A percentile compares a stretch with the other conserved stretches of the same genome.
phyloP scores from a whole-genome alignment of 352 stramenopile genomes.

The Thraustochytrium striatum region DNA sequence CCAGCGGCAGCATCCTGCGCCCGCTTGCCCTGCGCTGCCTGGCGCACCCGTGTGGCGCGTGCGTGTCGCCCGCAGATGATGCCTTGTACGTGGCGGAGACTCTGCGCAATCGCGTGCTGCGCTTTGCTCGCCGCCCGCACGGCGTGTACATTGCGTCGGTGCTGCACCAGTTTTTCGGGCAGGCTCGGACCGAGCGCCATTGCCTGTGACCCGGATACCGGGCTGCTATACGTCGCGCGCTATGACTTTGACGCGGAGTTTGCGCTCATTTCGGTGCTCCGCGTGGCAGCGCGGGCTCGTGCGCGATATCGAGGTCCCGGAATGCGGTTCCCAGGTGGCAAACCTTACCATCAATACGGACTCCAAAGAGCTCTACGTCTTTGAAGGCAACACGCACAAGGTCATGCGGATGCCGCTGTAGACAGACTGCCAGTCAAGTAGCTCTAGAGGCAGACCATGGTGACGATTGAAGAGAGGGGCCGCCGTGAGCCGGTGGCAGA shows the following conservation, averaged over 20 bases:
- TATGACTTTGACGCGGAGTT: constrained; percentile 66
- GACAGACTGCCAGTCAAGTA: too few species aligned
- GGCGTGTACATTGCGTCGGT: constrained; percentile 71
- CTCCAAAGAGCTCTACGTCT: constrained; percentile 17
- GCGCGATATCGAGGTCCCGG: constrained; percentile 31
- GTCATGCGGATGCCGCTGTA: too few species aligned
- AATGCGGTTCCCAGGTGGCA: neutral
- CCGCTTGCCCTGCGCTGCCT: constrained; percentile 68
- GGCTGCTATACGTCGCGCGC: constrained; percentile 69
- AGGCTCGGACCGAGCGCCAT: constrained; percentile 71
- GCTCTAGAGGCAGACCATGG: too few species aligned
- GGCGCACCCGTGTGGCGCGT: constrained; percentile 71
- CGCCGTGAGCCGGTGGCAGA: too few species aligned
- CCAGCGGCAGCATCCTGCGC: constrained; percentile 67
- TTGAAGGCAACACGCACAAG: neutral
- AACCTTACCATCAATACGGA: neutral
- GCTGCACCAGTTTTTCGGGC: constrained; percentile 73
- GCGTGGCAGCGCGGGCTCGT: neutral
- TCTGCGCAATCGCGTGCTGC: constrained; percentile 70
- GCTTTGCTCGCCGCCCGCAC: constrained; percentile 63
- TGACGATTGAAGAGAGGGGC: too few species aligned
- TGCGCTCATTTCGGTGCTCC: constrained; percentile 7
- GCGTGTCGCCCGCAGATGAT: constrained; percentile 56
- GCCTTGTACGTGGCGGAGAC: constrained; percentile 66
- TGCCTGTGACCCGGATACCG: constrained; percentile 58